Conservation (phyloP, 164 flowering plant genomes). For the Macadamia tetraphylla region DNA sequence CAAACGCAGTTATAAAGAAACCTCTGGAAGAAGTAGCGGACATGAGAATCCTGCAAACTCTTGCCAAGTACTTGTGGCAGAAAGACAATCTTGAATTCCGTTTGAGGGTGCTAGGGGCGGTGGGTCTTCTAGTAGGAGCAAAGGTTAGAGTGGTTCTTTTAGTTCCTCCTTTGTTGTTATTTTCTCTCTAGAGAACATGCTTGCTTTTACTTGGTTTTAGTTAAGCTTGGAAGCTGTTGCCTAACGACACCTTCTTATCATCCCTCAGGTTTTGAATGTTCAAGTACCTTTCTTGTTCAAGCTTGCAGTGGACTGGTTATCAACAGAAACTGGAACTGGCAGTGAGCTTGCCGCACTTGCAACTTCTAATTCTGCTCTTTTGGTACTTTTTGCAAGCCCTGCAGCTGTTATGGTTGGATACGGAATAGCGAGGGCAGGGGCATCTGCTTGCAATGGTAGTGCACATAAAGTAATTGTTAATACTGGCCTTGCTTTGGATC, state of each 20-base stretch:
- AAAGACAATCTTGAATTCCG: constrained; percentile 82
- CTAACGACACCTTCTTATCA: constrained; percentile 7
- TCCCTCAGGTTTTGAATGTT: constrained; percentile 76
- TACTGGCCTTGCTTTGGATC: constrained; percentile 10
- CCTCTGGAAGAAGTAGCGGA: constrained; percentile 42
- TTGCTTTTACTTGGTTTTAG: not conserved
- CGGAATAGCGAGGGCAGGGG: constrained; percentile 88
- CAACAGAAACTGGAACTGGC: constrained; percentile 58
- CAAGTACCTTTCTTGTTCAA: constrained; percentile 97
- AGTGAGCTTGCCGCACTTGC: constrained; percentile 54
- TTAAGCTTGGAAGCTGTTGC: not conserved
- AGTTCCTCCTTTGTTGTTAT: not conserved
- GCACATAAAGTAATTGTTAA: constrained; percentile 10
- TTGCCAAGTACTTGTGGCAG: constrained; percentile 83
- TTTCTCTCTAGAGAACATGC: not conserved
- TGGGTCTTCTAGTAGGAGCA: constrained; percentile 78
- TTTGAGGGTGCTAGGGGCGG: constrained; percentile 59
- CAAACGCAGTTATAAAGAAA: constrained; percentile 8
- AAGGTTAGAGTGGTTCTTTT: constrained; percentile 38
- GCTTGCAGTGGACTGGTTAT: constrained; percentile 91
- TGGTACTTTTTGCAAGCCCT: constrained; percentile 81
- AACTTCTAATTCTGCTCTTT: constrained; percentile 49
- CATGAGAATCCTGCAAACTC: constrained; percentile 59
- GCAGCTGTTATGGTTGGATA: constrained; percentile 87
- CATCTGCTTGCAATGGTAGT: constrained; percentile 95